Percentiles rank a stretch among this genome's conserved stretches.
These are phyloP conservation scores for Neltuma alba DNA, from an alignment of 306 rosid genomes.

Conservation along the genomic window DNA sequence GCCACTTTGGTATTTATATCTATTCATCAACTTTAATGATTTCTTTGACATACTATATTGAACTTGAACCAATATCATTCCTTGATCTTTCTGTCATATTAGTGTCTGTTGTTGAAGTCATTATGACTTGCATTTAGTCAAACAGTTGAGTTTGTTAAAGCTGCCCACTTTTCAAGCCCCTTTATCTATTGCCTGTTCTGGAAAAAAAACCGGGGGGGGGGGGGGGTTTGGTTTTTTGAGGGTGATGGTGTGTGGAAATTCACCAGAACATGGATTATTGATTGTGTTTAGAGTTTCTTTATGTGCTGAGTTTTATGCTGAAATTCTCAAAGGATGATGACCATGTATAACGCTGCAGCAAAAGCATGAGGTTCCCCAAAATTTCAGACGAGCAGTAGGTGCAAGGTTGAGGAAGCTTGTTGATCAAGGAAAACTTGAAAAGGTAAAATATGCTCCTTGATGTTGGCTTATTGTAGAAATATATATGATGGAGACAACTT, in stretches of 20 bases:
- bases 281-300: slow-evolving; percentile 21
- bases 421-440: slow-evolving; percentile 76
- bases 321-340: slow-evolving; percentile 38
- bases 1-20: neutral
- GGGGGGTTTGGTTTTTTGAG: neutral
- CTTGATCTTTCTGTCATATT: neutral
- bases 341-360: slow-evolving; percentile 61
- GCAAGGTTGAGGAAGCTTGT: slow-evolving; percentile 78
- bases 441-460: slow-evolving; percentile 52
- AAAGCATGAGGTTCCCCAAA: slow-evolving; percentile 62
- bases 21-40: neutral
- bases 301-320: slow-evolving; percentile 18
- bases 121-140: slow-evolving; percentile 26
- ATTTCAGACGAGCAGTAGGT: slow-evolving; percentile 66
- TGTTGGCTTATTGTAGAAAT: neutral
- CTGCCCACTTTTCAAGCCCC: neutral
- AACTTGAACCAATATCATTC: neutral
- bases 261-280: neutral
- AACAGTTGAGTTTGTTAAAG: slow-evolving; percentile 12
- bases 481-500: neutral
- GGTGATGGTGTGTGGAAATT: neutral
- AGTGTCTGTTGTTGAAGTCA: neutral
- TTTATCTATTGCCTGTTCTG: too few species aligned
- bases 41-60: neutral
- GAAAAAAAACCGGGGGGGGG: too few species aligned